Conservation (phyloP, 495 filamentous ascomycete genomes). For the Aspergillus nanangensis region DNA sequence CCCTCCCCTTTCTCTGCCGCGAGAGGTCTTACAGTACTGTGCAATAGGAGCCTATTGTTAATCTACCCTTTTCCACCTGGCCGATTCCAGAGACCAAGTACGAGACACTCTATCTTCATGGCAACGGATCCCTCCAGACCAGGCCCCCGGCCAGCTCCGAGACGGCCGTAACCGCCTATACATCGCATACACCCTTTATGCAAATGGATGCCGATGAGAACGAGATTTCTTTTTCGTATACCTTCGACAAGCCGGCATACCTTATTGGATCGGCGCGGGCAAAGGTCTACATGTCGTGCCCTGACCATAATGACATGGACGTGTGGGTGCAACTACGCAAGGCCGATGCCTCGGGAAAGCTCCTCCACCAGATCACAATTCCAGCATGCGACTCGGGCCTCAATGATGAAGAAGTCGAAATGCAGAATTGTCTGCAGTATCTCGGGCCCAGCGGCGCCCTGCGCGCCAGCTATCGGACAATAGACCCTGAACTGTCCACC, state of each 20-base stretch:
- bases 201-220: conserved; percentile 13
- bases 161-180: conserved; percentile 1
- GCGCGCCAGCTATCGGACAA: conserved; percentile 23
- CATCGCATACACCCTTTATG: too few species aligned
- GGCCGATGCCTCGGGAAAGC: conserved; percentile 16
- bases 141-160: background rate
- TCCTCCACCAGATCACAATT: conserved; percentile 21
- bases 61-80: conserved; percentile 7
- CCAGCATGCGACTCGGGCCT: conserved; percentile 4
- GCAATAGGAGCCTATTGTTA: conserved; percentile 2
- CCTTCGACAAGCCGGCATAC: conserved; percentile 16
- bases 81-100: conserved; percentile 10
- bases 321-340: conserved; percentile 31
- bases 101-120: conserved; percentile 10
- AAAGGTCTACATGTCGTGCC: conserved; percentile 27
- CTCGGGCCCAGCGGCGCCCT: conserved; percentile 22
- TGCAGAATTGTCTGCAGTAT: conserved; percentile 16
- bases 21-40: too few species aligned
- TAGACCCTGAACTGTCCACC: conserved; percentile 2
- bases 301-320: conserved; percentile 30
- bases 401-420: conserved; percentile 1
- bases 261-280: conserved; percentile 25
- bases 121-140: background rate
- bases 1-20: too few species aligned
- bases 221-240: conserved; percentile 16